Percentiles rank a stretch among this genome's conserved stretches.
These are phyloP conservation scores for Plasmodium vivax DNA, from an alignment of 169 alveolate species.

Conservation along the genomic window DNA sequence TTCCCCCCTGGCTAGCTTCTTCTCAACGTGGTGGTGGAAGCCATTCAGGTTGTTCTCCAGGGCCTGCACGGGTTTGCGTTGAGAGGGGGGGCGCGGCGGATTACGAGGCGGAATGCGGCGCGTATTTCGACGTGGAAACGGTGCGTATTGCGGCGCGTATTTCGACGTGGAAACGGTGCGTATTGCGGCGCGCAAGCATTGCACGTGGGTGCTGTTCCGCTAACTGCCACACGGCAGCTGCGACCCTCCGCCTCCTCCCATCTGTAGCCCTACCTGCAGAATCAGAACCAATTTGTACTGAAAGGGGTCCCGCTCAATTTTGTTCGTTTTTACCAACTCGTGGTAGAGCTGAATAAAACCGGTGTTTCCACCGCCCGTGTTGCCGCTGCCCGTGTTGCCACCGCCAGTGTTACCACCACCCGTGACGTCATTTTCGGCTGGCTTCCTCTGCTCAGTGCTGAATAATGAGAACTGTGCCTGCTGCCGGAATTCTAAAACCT, in stretches of 20 bases:
- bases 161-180: background rate
- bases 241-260: background rate
- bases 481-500: slow-evolving; percentile 14
- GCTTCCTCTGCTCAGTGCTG: background rate
- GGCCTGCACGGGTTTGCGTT: slow-evolving; percentile 11
- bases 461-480: slow-evolving; percentile 32
- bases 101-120: background rate
- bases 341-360: slow-evolving; percentile 33
- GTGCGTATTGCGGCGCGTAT: too few relatives aligned
- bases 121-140: too few relatives aligned
- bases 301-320: slow-evolving; percentile 58
- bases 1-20: background rate
- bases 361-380: background rate
- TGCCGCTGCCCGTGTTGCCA: background rate
- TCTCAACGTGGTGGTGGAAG: slow-evolving; percentile 18
- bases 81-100: background rate
- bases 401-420: background rate
- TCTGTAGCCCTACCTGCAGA: slow-evolving; percentile 18
- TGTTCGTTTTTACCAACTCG: slow-evolving; percentile 34
- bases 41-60: slow-evolving; percentile 55
- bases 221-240: background rate
- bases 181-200: background rate
- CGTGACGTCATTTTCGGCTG: background rate
- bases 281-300: slow-evolving; percentile 48
- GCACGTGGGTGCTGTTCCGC: background rate